phyloP scores from a whole-genome alignment of 768 basidiomycete genomes.

The Kwoniella pini region DNA sequence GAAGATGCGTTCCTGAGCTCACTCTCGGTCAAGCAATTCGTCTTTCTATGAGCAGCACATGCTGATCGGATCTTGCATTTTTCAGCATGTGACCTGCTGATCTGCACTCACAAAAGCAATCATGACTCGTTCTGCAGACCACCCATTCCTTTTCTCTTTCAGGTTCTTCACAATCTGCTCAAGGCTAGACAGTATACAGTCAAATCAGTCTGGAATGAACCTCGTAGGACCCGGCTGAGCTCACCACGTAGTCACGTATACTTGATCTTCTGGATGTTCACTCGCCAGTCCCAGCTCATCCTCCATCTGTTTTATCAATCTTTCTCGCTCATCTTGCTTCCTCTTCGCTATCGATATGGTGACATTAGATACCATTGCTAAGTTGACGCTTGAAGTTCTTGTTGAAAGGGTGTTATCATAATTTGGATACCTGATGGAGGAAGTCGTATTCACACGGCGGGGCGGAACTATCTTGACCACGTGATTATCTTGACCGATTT shows the following conservation, averaged over 20 bases:
- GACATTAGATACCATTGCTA: not conserved
- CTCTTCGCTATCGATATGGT: not conserved
- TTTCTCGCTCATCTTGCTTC: constrained; percentile 33
- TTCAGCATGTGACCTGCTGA: too few relatives aligned
- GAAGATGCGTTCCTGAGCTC: constrained; percentile 16
- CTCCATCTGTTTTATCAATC: constrained; percentile 31
- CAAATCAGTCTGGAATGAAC: not conserved
- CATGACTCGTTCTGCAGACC: constrained; percentile 57
- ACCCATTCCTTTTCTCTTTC: constrained; percentile 31
- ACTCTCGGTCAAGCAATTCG: constrained; percentile 83
- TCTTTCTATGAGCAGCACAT: constrained; percentile 63
- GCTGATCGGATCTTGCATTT: constrained; percentile 57
- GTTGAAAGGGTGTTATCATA: too few relatives aligned
- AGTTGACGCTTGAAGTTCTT: not conserved
- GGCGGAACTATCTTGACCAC: too few relatives aligned
- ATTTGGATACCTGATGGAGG: too few relatives aligned
- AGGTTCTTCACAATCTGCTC: constrained; percentile 41
- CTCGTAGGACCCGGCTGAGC: not conserved
- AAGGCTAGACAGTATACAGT: constrained; percentile 10
- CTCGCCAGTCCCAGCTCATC: constrained; percentile 21
- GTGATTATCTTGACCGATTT: too few relatives aligned
- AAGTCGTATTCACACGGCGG: too few relatives aligned
- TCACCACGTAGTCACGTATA: constrained; percentile 8
- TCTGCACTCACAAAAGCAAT: constrained; percentile 51
- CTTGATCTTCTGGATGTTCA: constrained; percentile 39